These are phyloP conservation scores for Bauhinia variegata DNA, from an alignment of 306 rosid genomes.

Conservation along the genomic window DNA sequence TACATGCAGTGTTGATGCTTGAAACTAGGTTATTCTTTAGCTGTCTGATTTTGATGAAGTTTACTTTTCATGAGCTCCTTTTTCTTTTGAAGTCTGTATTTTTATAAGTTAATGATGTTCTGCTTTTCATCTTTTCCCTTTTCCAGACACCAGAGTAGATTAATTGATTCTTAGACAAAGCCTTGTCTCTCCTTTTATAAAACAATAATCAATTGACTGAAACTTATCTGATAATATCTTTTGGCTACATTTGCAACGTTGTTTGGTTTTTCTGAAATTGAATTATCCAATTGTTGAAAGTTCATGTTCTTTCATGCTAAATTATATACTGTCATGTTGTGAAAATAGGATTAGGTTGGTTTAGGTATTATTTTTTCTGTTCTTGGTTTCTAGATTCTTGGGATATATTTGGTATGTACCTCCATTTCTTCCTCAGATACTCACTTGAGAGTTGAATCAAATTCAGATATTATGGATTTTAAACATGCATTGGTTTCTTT, in stretches of 20 bases:
- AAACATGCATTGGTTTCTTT: conserved; percentile 27
- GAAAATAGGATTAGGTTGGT: conserved; percentile 8
- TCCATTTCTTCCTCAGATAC: conserved; percentile 22
- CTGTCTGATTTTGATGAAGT: too few species aligned
- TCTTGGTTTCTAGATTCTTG: conserved; percentile 13
- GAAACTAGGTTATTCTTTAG: too few species aligned
- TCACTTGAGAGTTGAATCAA: conserved; percentile 24
- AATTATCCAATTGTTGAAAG: conserved; percentile 18
- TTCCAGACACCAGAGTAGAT: too few species aligned
- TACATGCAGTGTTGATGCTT: too few species aligned
- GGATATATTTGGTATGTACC: conserved; percentile 16
- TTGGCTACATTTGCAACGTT: not conserved
- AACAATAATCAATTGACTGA: too few species aligned
- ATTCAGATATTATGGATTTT: conserved; percentile 35
- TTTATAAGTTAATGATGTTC: too few species aligned
- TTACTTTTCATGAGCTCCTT: too few species aligned
- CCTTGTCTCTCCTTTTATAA: too few species aligned
- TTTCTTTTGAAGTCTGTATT: too few species aligned
- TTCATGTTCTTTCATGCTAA: conserved; percentile 14
- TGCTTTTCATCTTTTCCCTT: too few species aligned
- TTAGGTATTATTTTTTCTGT: not conserved
- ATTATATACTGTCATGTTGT: not conserved
- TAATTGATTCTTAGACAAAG: too few species aligned
- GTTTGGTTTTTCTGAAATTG: conserved; percentile 1
- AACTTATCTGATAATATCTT: not conserved